Percentiles rank a stretch among this genome's conserved stretches.
Evolutionary conservation across 2,329 filamentous ascomycete genomes (phyloP).

Genomic region (Ceratocystis harringtonii): DNA sequence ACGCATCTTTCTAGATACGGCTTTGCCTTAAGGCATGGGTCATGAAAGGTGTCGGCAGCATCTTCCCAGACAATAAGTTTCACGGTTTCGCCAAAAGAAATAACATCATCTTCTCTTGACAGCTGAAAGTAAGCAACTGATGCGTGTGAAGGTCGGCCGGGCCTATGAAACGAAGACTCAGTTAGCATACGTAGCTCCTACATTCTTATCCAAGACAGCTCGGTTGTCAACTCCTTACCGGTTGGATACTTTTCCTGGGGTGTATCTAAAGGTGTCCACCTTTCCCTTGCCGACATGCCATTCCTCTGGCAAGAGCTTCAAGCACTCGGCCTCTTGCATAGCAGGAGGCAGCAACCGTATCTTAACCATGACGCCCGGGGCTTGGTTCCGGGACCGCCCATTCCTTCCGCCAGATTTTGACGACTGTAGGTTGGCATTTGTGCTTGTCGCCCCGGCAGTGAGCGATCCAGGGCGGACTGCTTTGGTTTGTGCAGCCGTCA

Average conservation of each 20-base stretch:
- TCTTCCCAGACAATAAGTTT: constrained; percentile 61
- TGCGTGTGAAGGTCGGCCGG: constrained; percentile 72
- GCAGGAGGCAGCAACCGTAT: constrained; percentile 75
- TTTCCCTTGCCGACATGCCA: constrained; percentile 72
- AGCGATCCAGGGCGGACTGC: not conserved
- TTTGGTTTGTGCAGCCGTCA: constrained; percentile 10
- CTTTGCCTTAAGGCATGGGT: constrained; percentile 58
- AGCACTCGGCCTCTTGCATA: constrained; percentile 66
- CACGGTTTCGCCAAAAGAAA: constrained; percentile 53
- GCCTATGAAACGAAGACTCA: constrained; percentile 32
- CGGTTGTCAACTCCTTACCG: constrained; percentile 7
- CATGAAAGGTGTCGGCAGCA: constrained; percentile 59
- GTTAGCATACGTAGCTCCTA: not conserved
- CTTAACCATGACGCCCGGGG: constrained; percentile 64
- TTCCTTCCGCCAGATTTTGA: not conserved
- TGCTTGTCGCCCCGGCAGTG: not conserved
- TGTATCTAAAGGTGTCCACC: constrained; percentile 67
- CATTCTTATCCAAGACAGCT: constrained; percentile 3
- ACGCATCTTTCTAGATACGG: constrained; percentile 69
- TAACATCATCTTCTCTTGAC: constrained; percentile 52
- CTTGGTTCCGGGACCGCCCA: constrained; percentile 8
- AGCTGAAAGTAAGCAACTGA: constrained; percentile 73
- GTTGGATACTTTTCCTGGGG: constrained; percentile 56
- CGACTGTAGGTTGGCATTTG: not conserved
- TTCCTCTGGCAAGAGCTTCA: constrained; percentile 54